These are phyloP conservation scores for Cladophialophora immunda DNA, from an alignment of 2,329 filamentous ascomycete species.

Conservation along the genomic window DNA sequence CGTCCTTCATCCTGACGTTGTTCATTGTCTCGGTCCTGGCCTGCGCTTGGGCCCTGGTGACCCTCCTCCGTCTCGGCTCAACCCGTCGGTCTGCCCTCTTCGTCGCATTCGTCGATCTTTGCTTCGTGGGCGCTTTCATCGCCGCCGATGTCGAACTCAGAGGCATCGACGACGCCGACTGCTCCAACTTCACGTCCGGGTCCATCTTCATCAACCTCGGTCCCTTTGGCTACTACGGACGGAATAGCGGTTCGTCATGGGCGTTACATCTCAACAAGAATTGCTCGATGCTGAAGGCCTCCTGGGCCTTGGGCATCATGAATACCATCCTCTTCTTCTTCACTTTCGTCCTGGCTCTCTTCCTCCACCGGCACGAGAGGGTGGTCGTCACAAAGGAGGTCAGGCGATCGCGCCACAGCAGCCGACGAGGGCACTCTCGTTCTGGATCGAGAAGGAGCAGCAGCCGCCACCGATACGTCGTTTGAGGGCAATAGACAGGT, in stretches of 20 bases:
- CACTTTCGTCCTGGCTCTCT: constrained; percentile 74
- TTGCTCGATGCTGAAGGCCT: constrained; percentile 91
- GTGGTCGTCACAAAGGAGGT: constrained; percentile 52
- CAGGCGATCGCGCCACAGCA: constrained; percentile 44
- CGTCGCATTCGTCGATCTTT: constrained; percentile 68
- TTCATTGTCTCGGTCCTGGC: constrained; percentile 72
- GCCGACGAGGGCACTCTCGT: constrained; percentile 42
- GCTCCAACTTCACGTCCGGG: constrained; percentile 65
- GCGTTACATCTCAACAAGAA: constrained; percentile 72
- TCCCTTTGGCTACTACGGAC: constrained; percentile 65
- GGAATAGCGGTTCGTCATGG: constrained; percentile 55
- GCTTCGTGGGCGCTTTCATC: constrained; percentile 71
- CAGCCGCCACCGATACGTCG: constrained; percentile 41
- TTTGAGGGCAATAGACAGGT: constrained; percentile 14
- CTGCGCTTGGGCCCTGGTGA: constrained; percentile 68
- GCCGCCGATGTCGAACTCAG: constrained; percentile 67
- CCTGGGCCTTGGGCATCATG: constrained; percentile 90
- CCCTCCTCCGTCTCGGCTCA: constrained; percentile 66
- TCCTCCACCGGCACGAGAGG: constrained; percentile 48
- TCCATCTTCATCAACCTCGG: constrained; percentile 69
- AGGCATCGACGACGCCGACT: constrained; percentile 69
- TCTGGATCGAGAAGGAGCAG: constrained; percentile 40
- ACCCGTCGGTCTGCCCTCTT: constrained; percentile 67
- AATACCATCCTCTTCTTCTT: constrained; percentile 81
- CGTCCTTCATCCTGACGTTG: constrained; percentile 67